Base-by-base conservation (phyloP, 768 basidiomycete species). In the Lactarius psammicola region DNA sequence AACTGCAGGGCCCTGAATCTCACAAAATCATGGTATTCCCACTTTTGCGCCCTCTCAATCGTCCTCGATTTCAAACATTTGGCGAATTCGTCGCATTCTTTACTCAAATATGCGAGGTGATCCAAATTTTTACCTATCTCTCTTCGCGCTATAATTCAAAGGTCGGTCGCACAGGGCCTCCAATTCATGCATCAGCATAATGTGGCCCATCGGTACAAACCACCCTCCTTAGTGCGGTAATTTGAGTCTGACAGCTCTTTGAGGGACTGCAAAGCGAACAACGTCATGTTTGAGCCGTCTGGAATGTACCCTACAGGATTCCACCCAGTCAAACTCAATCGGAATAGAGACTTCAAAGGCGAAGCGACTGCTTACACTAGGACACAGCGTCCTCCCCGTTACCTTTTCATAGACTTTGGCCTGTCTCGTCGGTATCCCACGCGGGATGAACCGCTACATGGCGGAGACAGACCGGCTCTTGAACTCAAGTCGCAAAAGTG, bases 401-500 rank as follows among this genome's bases (percentile, higher is more conserved):
- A 76, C 63, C 65, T 69, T 56, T 61, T 71, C 38, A 72, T 71
- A 42, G 76, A 76, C 64, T 73, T 73, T 44, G 75, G 75, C 11
- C 28, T 74, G 4, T 74, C 75, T 23, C 68, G 67, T 28, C 68
- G 60, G 2, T 75, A 75, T 34, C 18, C 23, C 4, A 72, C 76
- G 0, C 60, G 71, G 0, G 77, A 75, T 34, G 26, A 62, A 1
- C 74, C 77, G 0, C 71, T 80, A 5, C 67, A 68, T 15, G 83
- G 81, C 1, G 81, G 77, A 2, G 82, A 85, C 69, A 76, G 75
- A 58, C 71, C 78, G 0, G 75, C 76, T 0, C 77, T 77, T 5
- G 77, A 79, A 67, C 75, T 74, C 58, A 63, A 68, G 2, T 64
- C 40, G 11, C 4, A 0, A 42, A 34, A 8, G 49, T 66, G 66